Evolutionary conservation across 1,284 basidiomycete genomes (phyloP), one percentile per base, ranked within the genome.

Genomic region (Puccinia novopanici): DNA sequence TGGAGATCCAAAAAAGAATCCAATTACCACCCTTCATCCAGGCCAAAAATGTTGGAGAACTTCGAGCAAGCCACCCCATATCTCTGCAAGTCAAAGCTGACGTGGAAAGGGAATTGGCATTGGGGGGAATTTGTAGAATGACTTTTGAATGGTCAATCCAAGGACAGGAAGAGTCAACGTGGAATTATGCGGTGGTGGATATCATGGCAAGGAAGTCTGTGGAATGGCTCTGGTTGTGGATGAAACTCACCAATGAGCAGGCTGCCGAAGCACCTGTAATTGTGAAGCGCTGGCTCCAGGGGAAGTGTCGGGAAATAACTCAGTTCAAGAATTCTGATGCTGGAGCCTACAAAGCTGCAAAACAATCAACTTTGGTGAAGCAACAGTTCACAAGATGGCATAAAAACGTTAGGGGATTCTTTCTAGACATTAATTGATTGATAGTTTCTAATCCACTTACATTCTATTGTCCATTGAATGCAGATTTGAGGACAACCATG

Each of bases 171-270:
- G 65, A 67, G 6, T 67, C 22, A 2, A 3, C 24, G 22, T 67
- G 65, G 40, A 67, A 67, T 34, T 67, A 10, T 2, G 65, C 19
- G 40, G 65, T 67, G 4, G 24, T 67, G 22, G 40, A 67, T 12
- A 24, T 67, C 19, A 67, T 67, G 65, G 45, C 30, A 45, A 45
- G 15, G 65, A 67, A 67, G 45, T 22, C 65, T 19, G 65, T 65
- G 30, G 61, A 65, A 40, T 65, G 34, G 61, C 30, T 65, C 19
- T 3, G 34, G 10, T 37, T 34, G 30, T 13, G 40, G 9, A 67
- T 24, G 37, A 4, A 24, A 3, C 42, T 67, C 13, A 24, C 5
- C 30, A 8, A 67, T 6, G 40, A 67, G 12, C 5, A n/a, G n/a
- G 17, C 37, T 3, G 37, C 19, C 22, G 40, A 67, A 27, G 45